Evolutionary conservation across 2,329 filamentous ascomycete species (phyloP), one percentile per base, ranked within the genome.

Genomic region (Niveomyces coronatus): DNA sequence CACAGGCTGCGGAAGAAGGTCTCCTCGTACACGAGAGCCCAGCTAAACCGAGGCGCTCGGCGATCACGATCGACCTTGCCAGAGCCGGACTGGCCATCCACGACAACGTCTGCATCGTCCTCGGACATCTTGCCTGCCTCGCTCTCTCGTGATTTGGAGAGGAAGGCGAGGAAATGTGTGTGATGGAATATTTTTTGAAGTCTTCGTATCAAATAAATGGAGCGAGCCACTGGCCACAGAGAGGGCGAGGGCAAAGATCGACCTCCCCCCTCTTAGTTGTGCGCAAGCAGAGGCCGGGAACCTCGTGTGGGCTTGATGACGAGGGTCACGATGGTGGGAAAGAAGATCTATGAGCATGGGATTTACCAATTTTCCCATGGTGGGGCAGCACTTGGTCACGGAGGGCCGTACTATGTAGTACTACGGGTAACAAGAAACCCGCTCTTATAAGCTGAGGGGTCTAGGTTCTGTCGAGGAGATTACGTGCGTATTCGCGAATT

Each of bases 1-100:
- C 71, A 74, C 5, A 77, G 64, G 35, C 72, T 76, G 39, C 66
- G 63, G 56, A 77, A 77, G 54, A 77, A 77, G 41, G 73, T 76
- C 38, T 66, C 64, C 55, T 77, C 73, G 59, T 68, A 76, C 15
- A 67, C 64, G 2, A 65, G 61, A 39, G 70, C 76, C 73, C 73
- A 77, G 53, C 69, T 75, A 54, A 77, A 76, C 42, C 73, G 68
- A 37, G 72, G 71, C 22, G 63, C 60, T 36, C 63, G 58, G 44
- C 60, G 52, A 44, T 62, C 60, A 45, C 60, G 58, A 44, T 62
- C 60, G 42, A 61, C 53, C 38, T 55, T 46, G 36, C 51, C 44
- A 31, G 50, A 46, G 33, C 45, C 46, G 38, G 55, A 54, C 37
- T 55, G 56, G 44, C 62, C 59, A 32, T 53, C 51, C 51, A 52